Base-by-base conservation (phyloP, 2,329 filamentous ascomycete species). In the Ophiostoma angusticollis region DNA sequence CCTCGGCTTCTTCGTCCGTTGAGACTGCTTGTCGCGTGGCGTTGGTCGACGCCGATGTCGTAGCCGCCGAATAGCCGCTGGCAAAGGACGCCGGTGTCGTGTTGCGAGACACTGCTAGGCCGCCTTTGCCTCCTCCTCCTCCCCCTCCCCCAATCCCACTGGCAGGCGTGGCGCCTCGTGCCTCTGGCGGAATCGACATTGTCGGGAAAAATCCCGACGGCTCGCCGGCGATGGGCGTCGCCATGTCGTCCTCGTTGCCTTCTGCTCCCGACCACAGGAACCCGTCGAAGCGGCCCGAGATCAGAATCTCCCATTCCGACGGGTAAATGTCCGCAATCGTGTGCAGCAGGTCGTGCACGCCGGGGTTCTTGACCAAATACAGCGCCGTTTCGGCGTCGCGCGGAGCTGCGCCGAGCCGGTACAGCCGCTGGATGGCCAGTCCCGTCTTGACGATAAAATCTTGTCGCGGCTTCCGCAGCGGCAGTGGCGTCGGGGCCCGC, bases 271-370 rank as follows among this genome's bases (percentile, higher is more conserved):
- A 93, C 76, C 89, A 93, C 16, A 95, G 68, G 60, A 96, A 96
- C 4, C 89, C 89, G 54, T 95, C 87, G 51, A 96, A 96, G 21
- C 89, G 81, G 21, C 89, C 89, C 0, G 89, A 95, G 5, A 81
- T 84, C 11, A 96, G 68, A 40, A 96, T 93, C 46, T 95, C 89
- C 89, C 89, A 96, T 58, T 96, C 89, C n/a, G 84, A 82, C 33
- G 78, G 74, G 54, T 81, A 91, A 50, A 96, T 91, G 37, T 87
- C 84, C 25, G 83, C 79, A 35, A 95, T 70, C 0, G 89, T 94
- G 29, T 84, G 78, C 3, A 96, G 74, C 23, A 94, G 76, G 52
- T 91, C 81, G 56, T 96, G 89, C 35, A 91, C 74, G 11, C 74
- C 67, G 0, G 79, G 78, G 55, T 95, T 81, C 56, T 81, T 85